Evolutionary conservation across 768 basidiomycete genomes (phyloP).

Genomic region (Suillus ampliporus): DNA sequence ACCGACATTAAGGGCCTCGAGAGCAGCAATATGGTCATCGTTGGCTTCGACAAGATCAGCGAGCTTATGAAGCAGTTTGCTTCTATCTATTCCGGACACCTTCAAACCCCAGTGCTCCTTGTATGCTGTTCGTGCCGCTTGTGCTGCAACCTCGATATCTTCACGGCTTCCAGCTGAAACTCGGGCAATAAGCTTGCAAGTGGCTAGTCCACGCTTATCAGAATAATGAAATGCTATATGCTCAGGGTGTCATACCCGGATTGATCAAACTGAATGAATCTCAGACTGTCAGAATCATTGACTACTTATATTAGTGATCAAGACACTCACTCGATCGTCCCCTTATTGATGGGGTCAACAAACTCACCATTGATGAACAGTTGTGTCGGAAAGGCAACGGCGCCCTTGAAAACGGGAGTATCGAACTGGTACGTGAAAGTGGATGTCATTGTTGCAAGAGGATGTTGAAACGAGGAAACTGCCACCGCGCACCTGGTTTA

Average conservation of each 20-base stretch:
- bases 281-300: not conserved
- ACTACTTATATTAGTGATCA: not conserved
- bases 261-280: constrained; percentile 56
- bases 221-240: constrained; percentile 1
- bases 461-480: not conserved
- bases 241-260: constrained; percentile 45
- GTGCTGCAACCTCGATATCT: constrained; percentile 81
- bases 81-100: constrained; percentile 54
- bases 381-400: constrained; percentile 57
- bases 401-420: constrained; percentile 58
- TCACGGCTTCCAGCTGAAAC: constrained; percentile 63
- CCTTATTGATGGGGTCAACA: constrained; percentile 14
- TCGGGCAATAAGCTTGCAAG: constrained; percentile 63
- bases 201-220: constrained; percentile 47
- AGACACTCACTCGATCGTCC: constrained; percentile 16
- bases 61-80: constrained; percentile 64
- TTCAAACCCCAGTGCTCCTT: constrained; percentile 75
- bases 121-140: constrained; percentile 63
- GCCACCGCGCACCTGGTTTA: not conserved
- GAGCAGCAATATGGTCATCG: constrained; percentile 66
- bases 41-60: constrained; percentile 68
- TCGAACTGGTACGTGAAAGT: constrained; percentile 53
- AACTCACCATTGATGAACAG: constrained; percentile 65
- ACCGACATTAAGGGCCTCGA: constrained; percentile 78
- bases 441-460: constrained; percentile 34